phyloP scores from a whole-genome alignment of 352 stramenopile genomes.

The Globisporangium iwayamae region DNA sequence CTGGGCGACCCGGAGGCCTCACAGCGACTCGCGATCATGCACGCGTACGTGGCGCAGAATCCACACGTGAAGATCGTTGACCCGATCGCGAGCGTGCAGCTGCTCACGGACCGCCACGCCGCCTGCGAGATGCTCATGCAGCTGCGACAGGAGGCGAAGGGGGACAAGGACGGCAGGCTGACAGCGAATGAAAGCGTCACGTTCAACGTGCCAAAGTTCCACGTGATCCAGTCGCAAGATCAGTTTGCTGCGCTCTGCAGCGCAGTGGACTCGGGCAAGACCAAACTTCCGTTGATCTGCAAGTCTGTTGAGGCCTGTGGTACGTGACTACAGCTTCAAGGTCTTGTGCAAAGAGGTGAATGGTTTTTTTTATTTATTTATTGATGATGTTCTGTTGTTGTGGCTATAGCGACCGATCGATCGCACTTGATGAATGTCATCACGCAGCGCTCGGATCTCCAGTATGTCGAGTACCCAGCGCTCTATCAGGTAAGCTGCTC shows the following conservation, averaged over 20 bases:
- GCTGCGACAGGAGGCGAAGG: constrained; percentile 16
- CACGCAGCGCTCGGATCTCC: constrained; percentile 56
- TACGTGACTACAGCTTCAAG: constrained; percentile 22
- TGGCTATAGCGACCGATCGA: constrained; percentile 52
- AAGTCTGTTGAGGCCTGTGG: constrained; percentile 84
- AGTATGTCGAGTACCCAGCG: constrained; percentile 46
- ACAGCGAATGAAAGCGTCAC: constrained; percentile 6
- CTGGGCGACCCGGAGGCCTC: constrained; percentile 44
- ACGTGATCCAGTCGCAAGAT: constrained; percentile 33
- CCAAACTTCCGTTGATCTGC: constrained; percentile 68
- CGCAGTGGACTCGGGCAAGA: constrained; percentile 34
- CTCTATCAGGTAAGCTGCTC: constrained; percentile 57
- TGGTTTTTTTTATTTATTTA: not conserved
- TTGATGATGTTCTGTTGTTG: not conserved
- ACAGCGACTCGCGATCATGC: constrained; percentile 49
- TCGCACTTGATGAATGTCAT: constrained; percentile 86
- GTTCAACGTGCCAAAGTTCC: constrained; percentile 57
- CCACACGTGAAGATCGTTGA: constrained; percentile 60
- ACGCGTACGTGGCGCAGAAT: constrained; percentile 37
- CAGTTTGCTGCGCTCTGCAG: constrained; percentile 36
- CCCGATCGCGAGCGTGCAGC: constrained; percentile 55
- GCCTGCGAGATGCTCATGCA: constrained; percentile 51
- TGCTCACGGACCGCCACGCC: constrained; percentile 66
- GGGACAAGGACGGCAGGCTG: constrained; percentile 19
- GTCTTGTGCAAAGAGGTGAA: not conserved